Percentiles rank a stretch among this genome's conserved stretches.
These are phyloP conservation scores for Schrenkiella parvula DNA, from an alignment of 345 rosid species.

Conservation along the genomic window DNA sequence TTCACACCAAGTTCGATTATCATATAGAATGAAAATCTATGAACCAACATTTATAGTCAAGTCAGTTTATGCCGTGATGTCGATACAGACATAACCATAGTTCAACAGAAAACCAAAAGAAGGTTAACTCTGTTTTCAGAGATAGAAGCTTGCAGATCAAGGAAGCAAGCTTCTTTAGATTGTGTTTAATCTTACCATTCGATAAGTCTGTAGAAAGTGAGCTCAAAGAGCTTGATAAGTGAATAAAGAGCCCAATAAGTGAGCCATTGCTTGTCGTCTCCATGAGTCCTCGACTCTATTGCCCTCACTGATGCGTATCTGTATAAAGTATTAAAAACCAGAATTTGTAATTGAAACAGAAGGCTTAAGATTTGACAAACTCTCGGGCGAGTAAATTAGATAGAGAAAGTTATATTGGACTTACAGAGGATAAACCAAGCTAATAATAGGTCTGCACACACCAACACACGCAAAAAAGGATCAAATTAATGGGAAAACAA, in stretches of 20 bases:
- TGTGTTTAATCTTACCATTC: conserved; percentile 40
- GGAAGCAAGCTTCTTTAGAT: neutral
- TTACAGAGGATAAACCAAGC: conserved; percentile 82
- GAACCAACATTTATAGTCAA: neutral
- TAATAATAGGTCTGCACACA: conserved; percentile 58
- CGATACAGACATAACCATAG: neutral
- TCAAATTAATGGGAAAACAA: neutral
- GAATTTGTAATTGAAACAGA: neutral
- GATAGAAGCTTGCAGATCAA: neutral
- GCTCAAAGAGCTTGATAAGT: conserved; percentile 68
- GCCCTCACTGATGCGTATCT: conserved; percentile 75
- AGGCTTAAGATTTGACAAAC: neutral
- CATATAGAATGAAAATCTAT: neutral
- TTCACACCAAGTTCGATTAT: neutral
- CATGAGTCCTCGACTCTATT: conserved; percentile 59
- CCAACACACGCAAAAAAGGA: neutral
- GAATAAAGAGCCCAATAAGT: conserved; percentile 91
- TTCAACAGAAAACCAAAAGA: neutral
- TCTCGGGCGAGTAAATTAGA: neutral
- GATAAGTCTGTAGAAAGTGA: conserved; percentile 56
- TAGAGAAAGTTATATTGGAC: conserved; percentile 11
- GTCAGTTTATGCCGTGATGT: neutral
- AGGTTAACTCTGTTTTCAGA: neutral
- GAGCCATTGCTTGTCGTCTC: conserved; percentile 76
- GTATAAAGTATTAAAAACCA: conserved; percentile 2